phyloP scores from a whole-genome alignment of 2,329 filamentous ascomycete species.

The Ascosphaera acerosa region DNA sequence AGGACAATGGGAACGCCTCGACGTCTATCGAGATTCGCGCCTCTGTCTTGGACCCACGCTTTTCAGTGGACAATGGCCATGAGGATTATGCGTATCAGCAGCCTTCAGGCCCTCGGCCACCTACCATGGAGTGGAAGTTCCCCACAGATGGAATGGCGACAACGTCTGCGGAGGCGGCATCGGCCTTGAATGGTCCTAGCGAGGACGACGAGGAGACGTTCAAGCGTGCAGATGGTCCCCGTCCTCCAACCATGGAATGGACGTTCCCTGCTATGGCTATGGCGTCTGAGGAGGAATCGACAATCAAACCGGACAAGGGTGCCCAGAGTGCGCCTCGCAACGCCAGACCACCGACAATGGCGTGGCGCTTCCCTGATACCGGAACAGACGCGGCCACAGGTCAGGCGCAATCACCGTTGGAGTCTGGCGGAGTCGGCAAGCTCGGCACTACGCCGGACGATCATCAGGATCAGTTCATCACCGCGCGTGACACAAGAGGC shows the following conservation, averaged over 20 bases:
- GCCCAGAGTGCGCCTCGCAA: too few species aligned
- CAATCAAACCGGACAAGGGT: neutral
- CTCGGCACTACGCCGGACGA: too few species aligned
- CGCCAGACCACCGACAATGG: slow-evolving; percentile 5
- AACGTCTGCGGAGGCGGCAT: slow-evolving; percentile 3
- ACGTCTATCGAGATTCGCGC: slow-evolving; percentile 15
- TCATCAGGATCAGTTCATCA: too few species aligned
- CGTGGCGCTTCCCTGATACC: slow-evolving; percentile 6
- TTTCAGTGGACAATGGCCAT: slow-evolving; percentile 7
- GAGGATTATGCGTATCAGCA: slow-evolving; percentile 11
- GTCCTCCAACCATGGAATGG: slow-evolving; percentile 20
- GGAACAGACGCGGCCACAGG: too few species aligned
- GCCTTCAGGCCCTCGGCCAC: slow-evolving; percentile 16
- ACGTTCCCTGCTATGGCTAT: slow-evolving; percentile 12
- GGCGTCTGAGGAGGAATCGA: neutral
- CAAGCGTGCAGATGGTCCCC: slow-evolving; percentile 6
- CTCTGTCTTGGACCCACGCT: slow-evolving; percentile 10
- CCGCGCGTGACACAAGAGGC: too few species aligned
- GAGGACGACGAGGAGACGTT: neutral
- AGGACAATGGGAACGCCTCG: too few species aligned
- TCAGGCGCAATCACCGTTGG: too few species aligned
- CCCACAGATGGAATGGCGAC: slow-evolving; percentile 8
- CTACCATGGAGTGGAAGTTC: slow-evolving; percentile 24
- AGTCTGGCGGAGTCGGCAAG: too few species aligned
- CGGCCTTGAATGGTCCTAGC: neutral